Base-by-base conservation (phyloP, 2,329 filamentous ascomycete genomes). In the Fusarium brevicatenulatum region DNA sequence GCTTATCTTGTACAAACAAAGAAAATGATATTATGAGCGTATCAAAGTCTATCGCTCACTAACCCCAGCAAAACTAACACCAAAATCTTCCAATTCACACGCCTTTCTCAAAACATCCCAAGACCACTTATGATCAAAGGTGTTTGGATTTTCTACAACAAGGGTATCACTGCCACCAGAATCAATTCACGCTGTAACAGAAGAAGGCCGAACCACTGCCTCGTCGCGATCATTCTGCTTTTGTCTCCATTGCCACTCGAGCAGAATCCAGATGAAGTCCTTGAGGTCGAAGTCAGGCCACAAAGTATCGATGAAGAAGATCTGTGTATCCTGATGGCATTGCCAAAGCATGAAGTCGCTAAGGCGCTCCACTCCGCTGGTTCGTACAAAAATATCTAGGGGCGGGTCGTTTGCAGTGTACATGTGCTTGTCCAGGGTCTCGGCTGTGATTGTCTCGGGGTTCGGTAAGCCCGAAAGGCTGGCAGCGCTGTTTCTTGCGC, bases 311-410 rank as follows among this genome's bases (percentile, higher is more conserved):
- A 98, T 84, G 80, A 98, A 99, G 67, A 97, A 94, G 72, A 99
- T 92, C 68, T 97, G 93, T 1, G 96, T 98, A 72, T 95, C 88
- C 79, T 97, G 90, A 79, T 98, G 95, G 77, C 94, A 96, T 83
- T 99, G 96, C 96, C 96, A 99, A 39, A 99, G 90, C 95, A 99
- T 96, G 78, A 98, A 99, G 81, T 99, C 96, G 79, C 95, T 98
- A 66, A 99, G 85, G 54, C 96, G 89, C 81, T 95, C 92, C 19
- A 99, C 96, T 34, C 95, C 95, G 71, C 95, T 98, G 9, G 96
- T 99, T 56, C 96, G 91, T 56, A 99, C 89, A 61, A 99, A 91
- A 18, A 99, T 88, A 79, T 99, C 96, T 46, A 98, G 85, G 2
- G 96, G 96, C 21, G 96, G 96, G 70, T 93, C 91, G 59, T 91